Evolutionary conservation across 148 eudicot genomes (phyloP).

Genomic region (Rhododendron vialii): DNA sequence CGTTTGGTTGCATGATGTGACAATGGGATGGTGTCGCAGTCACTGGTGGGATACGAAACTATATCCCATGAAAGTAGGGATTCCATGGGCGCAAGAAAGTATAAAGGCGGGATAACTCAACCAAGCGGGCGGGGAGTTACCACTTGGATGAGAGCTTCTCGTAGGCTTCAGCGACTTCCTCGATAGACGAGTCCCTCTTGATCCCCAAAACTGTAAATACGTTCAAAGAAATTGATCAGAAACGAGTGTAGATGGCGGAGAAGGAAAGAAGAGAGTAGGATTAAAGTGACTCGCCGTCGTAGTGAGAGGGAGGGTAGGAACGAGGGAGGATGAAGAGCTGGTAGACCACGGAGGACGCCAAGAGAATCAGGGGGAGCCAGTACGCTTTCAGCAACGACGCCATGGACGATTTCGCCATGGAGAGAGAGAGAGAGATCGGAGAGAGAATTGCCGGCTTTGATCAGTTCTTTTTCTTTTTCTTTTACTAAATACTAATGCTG

Average conservation of each 20-base stretch:
- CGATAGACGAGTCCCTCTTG: conserved; percentile 36
- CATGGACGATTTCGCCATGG: neutral
- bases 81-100: neutral
- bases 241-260: neutral
- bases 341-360: neutral
- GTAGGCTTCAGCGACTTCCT: conserved; percentile 65
- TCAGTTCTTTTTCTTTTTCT: too few relatives aligned
- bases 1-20: neutral
- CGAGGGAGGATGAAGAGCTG: conserved; percentile 2
- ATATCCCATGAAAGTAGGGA: neutral
- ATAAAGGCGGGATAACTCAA: neutral
- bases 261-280: neutral
- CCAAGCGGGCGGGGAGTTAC: conserved; percentile 14
- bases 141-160: conserved; percentile 50
- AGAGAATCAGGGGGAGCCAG: neutral
- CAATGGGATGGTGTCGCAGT: neutral
- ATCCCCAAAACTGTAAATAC: conserved; percentile 56
- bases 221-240: neutral
- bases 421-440: neutral
- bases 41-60: neutral
- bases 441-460: neutral
- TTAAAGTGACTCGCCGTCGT: neutral
- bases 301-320: neutral
- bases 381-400: neutral
- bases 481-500: too few relatives aligned